These are phyloP conservation scores for Aspergillus sp. DNA, from an alignment of 2,329 filamentous ascomycete species.

Conservation along the genomic window DNA sequence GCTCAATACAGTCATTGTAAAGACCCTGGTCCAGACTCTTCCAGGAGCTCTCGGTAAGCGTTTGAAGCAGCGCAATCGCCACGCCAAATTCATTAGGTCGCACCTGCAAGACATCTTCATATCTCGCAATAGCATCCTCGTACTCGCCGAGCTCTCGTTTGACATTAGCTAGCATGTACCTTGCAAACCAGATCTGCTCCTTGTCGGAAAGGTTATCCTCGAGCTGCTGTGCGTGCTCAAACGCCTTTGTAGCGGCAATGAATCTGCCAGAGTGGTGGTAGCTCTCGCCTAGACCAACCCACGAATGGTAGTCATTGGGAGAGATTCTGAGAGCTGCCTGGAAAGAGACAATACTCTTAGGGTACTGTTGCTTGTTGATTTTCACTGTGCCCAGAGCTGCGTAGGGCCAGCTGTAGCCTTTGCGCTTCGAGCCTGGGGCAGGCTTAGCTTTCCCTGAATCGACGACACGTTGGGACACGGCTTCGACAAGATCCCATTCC, in stretches of 20 bases:
- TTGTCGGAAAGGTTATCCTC: slow-evolving; percentile 61
- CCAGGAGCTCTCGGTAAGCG: slow-evolving; percentile 78
- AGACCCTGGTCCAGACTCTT: slow-evolving; percentile 77
- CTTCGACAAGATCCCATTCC: slow-evolving; percentile 96
- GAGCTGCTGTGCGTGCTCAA: slow-evolving; percentile 78
- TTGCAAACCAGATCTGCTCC: slow-evolving; percentile 87
- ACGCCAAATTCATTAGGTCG: slow-evolving; percentile 81
- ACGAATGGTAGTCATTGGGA: slow-evolving; percentile 89
- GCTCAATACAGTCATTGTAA: slow-evolving; percentile 77
- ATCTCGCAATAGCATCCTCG: slow-evolving; percentile 76
- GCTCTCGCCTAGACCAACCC: slow-evolving; percentile 94
- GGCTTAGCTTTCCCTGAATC: slow-evolving; percentile 93
- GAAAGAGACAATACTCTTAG: slow-evolving; percentile 86
- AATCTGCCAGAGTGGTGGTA: slow-evolving; percentile 93
- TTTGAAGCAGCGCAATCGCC: slow-evolving; percentile 82
- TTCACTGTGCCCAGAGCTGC: slow-evolving; percentile 92
- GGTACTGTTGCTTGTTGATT: slow-evolving; percentile 89
- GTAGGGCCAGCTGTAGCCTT: slow-evolving; percentile 93
- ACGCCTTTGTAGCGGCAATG: slow-evolving; percentile 90
- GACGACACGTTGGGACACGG: slow-evolving; percentile 85
- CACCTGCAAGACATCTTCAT: slow-evolving; percentile 69
- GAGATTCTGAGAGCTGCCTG: slow-evolving; percentile 82
- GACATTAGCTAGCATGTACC: slow-evolving; percentile 95
- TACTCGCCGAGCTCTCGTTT: slow-evolving; percentile 89
- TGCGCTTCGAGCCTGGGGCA: slow-evolving; percentile 87